Evolutionary conservation across 768 basidiomycete genomes (phyloP).

Genomic region (Suillus spraguei): DNA sequence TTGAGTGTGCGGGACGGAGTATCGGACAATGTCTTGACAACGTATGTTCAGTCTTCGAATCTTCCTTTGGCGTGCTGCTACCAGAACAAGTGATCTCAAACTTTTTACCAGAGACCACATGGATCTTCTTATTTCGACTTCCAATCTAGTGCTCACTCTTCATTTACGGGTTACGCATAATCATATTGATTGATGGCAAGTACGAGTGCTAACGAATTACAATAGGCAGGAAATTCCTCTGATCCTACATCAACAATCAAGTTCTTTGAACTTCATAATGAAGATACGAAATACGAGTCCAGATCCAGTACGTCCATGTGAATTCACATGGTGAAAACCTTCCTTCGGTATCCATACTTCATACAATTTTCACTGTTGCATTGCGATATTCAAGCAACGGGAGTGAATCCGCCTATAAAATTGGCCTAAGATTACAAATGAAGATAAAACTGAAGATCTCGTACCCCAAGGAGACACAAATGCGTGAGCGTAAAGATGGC

Average conservation of each 20-base stretch:
- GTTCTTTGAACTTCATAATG: not conserved
- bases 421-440: not conserved
- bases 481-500: conserved; percentile 34
- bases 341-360: not conserved
- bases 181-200: not conserved
- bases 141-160: not conserved
- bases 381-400: conserved; percentile 34
- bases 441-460: not conserved
- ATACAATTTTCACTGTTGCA: conserved; percentile 22
- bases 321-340: not conserved
- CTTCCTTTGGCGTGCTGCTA: too few relatives aligned
- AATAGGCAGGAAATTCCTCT: not conserved
- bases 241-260: not conserved
- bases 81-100: too few relatives aligned
- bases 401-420: conserved; percentile 19
- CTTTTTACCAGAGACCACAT: too few relatives aligned
- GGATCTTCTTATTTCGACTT: too few relatives aligned
- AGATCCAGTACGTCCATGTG: not conserved
- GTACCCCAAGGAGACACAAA: conserved; percentile 30
- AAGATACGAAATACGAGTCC: not conserved
- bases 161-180: not conserved
- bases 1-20: not conserved
- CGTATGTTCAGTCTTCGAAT: too few relatives aligned
- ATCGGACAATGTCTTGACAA: not conserved
- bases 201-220: not conserved